These are phyloP conservation scores for Oldenlandia corymbosa DNA, from an alignment of 257 asterid genomes.

Conservation along the genomic window DNA sequence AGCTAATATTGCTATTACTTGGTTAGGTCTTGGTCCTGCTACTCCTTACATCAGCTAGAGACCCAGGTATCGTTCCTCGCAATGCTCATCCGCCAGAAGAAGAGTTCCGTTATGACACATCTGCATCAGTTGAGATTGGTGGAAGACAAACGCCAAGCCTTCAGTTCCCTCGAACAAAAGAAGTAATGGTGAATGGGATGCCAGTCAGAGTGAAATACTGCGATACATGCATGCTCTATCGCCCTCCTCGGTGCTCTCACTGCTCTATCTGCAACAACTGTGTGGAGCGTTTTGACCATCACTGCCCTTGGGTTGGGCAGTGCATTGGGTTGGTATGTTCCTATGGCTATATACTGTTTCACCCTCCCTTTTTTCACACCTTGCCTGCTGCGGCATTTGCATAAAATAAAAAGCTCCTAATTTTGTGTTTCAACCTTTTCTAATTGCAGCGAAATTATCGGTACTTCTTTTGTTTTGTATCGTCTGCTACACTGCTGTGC, in stretches of 20 bases:
- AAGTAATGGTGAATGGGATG: conserved; percentile 91
- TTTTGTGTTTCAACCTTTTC: conserved; percentile 11
- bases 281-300: conserved; percentile 96
- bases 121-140: conserved; percentile 74
- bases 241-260: conserved; percentile 99
- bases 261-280: conserved; percentile 97
- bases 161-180: conserved; percentile 91
- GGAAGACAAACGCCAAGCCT: conserved; percentile 94
- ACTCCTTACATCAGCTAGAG: conserved; percentile 81
- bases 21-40: conserved; percentile 72
- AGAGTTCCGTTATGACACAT: conserved; percentile 66
- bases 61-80: conserved; percentile 98
- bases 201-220: conserved; percentile 91
- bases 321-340: conserved; percentile 86
- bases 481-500: conserved; percentile 92
- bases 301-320: conserved; percentile 99
- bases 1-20: conserved; percentile 10
- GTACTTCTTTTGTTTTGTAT: conserved; percentile 81
- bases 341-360: not conserved
- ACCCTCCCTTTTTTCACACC: not conserved
- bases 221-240: conserved; percentile 97
- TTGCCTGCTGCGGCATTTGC: conserved; percentile 1
- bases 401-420: not conserved
- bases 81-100: conserved; percentile 98
- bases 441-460: conserved; percentile 95